Evolutionary conservation across 257 asterid species (phyloP).

Genomic region (Linderniella brevidens): DNA sequence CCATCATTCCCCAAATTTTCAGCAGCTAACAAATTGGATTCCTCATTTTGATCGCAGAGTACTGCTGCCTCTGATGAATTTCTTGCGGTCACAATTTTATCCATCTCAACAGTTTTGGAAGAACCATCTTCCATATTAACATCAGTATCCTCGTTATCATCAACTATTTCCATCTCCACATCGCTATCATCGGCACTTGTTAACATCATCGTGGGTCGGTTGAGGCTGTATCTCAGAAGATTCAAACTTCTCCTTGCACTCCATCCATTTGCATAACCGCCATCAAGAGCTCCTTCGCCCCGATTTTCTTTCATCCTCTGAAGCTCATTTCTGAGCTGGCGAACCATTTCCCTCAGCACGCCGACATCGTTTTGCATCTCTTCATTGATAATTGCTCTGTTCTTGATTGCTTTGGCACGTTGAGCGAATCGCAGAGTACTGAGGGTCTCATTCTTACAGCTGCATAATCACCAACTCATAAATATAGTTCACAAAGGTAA

Average conservation of each 20-base stretch:
- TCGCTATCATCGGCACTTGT: constrained; percentile 67
- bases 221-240: constrained; percentile 79
- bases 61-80: constrained; percentile 6
- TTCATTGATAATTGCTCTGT: constrained; percentile 79
- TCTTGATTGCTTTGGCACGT: constrained; percentile 96
- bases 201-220: constrained; percentile 60
- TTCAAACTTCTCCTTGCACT: constrained; percentile 85
- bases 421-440: constrained; percentile 97
- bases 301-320: constrained; percentile 54
- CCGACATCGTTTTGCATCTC: constrained; percentile 94
- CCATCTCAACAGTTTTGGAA: constrained; percentile 25
- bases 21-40: constrained; percentile 13
- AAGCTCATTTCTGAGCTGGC: constrained; percentile 83
- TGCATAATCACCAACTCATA: constrained; percentile 18
- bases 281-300: constrained; percentile 36
- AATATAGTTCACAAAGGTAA: background rate
- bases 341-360: constrained; percentile 69
- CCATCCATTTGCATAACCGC: constrained; percentile 63
- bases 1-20: constrained; percentile 12
- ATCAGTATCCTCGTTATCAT: constrained; percentile 38
- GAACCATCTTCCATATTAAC: constrained; percentile 58
- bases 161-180: constrained; percentile 92
- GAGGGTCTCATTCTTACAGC: constrained; percentile 82
- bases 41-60: too few species aligned
- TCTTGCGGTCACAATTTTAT: constrained; percentile 13